Base-by-base conservation (phyloP, 2,329 filamentous ascomycete species). In the Alternaria dauci region DNA sequence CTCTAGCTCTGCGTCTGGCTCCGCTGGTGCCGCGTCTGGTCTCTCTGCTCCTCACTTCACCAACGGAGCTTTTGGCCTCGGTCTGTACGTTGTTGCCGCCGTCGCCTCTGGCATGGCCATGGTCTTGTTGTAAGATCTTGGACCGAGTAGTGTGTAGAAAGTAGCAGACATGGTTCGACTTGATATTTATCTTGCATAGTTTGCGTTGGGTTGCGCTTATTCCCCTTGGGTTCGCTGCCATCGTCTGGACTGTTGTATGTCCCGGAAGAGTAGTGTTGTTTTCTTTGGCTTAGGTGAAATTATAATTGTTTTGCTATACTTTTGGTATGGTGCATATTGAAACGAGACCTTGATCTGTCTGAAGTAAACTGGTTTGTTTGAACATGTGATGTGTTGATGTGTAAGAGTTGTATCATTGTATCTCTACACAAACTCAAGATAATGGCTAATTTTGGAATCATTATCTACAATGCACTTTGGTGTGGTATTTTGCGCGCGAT, bases 41-140 rank as follows among this genome's bases (percentile, higher is more conserved):
- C 71, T 82, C 25, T 77, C 77, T n/a, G 76, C 83, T 52, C 81
- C 83, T 28, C 76, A 74, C 28, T 78, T 85, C 61, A 76, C 82
- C 41, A 74, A 80, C 46, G 82, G 83, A 44, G 65, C 80, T 16
- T 71, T 86, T 64, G 79, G 82, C 51, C 73, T 87, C 50, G 81
- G 81, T 55, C 76, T 80, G 28, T 87, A 87, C 65, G 63, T 85
- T 28, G 48, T 84, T 52, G 81, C 79, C 52, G 84, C 85, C 16
- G 73, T 82, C 28, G 70, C 86, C 39, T 82, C 84, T 3, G 86
- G 85, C 52, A 80, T 82, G 47, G 83, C 83, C 26, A 85, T 88
- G 80, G 76, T 87, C 69, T 66, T 88, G 62, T 76, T 88, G 78
- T 88, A 84, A 44, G 46, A 51, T 52, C n/a, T 26, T 18, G 34